These are phyloP conservation scores for Candida maesae DNA, from an alignment of 805 yeast species.

Conservation along the genomic window DNA sequence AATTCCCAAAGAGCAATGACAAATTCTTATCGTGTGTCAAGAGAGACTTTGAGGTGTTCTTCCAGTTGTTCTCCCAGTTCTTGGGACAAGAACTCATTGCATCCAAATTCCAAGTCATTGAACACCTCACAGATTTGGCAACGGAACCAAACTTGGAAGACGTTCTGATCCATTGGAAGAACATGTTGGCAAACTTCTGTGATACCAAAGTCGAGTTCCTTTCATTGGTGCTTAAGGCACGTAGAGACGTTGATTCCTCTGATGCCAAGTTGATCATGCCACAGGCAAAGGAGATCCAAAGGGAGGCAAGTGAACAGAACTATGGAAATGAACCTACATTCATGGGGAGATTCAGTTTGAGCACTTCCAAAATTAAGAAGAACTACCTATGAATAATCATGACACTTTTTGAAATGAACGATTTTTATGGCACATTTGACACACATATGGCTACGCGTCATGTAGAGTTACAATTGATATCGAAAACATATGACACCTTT, in stretches of 20 bases:
- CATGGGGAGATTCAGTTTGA: conserved; percentile 16
- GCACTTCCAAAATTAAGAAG: conserved; percentile 14
- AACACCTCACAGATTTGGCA: conserved; percentile 55
- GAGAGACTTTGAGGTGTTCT: conserved; percentile 56
- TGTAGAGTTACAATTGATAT: background rate
- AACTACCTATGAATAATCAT: conserved; percentile 9
- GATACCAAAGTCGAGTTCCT: conserved; percentile 75
- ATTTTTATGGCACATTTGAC: too few species aligned
- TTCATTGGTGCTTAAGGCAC: conserved; percentile 51
- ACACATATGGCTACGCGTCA: background rate
- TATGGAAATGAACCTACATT: conserved; percentile 10
- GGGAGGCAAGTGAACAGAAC: conserved; percentile 8
- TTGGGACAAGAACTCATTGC: conserved; percentile 40
- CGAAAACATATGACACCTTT: background rate
- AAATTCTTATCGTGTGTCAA: conserved; percentile 49
- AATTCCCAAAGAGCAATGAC: conserved; percentile 39
- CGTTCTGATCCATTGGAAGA: conserved; percentile 54
- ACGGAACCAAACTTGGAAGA: conserved; percentile 43
- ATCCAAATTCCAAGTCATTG: conserved; percentile 54
- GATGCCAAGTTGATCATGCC: conserved; percentile 16
- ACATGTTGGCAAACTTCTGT: conserved; percentile 60
- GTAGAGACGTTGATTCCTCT: conserved; percentile 32
- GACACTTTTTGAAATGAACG: too few species aligned
- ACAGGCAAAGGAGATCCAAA: conserved; percentile 11
- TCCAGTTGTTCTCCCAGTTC: conserved; percentile 46